A percentile compares a stretch with the other conserved stretches of the same genome.
Conservation (phyloP, 2,329 filamentous ascomycete species). For the Myriosclerotinia scirpicola region DNA sequence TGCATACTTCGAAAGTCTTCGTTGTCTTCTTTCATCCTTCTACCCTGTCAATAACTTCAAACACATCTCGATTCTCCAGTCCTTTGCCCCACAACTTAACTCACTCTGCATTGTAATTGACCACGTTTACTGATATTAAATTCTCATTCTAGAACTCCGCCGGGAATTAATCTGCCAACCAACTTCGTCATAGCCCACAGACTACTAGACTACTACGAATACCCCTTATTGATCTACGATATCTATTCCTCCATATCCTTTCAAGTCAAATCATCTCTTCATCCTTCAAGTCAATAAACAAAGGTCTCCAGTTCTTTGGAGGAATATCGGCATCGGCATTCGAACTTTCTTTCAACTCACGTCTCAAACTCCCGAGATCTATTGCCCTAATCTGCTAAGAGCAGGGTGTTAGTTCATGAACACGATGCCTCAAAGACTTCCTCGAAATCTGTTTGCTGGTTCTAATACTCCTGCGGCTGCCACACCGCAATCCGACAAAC, state of each 20-base stretch:
- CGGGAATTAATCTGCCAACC: slow-evolving; percentile 23
- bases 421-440: slow-evolving; percentile 43
- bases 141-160: slow-evolving; percentile 26
- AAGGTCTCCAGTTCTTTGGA: slow-evolving; percentile 9
- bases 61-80: background rate
- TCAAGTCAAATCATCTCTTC: background rate
- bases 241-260: slow-evolving; percentile 20
- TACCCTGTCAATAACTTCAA: slow-evolving; percentile 14
- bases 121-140: slow-evolving; percentile 23
- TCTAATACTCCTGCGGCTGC: slow-evolving; percentile 37
- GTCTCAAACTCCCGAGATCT: slow-evolving; percentile 1
- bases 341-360: background rate
- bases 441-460: slow-evolving; percentile 41
- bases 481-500: slow-evolving; percentile 36
- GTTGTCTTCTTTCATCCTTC: slow-evolving; percentile 17
- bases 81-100: slow-evolving; percentile 16
- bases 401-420: slow-evolving; percentile 29
- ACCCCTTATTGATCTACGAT: slow-evolving; percentile 27
- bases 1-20: too few species aligned
- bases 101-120: slow-evolving; percentile 21
- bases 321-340: slow-evolving; percentile 4
- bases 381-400: slow-evolving; percentile 22
- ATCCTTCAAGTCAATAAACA: slow-evolving; percentile 18
- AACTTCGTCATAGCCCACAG: slow-evolving; percentile 15
- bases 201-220: too few species aligned